These are phyloP conservation scores for Coprinellus micaceus DNA, from an alignment of 768 basidiomycete genomes.

Conservation along the genomic window DNA sequence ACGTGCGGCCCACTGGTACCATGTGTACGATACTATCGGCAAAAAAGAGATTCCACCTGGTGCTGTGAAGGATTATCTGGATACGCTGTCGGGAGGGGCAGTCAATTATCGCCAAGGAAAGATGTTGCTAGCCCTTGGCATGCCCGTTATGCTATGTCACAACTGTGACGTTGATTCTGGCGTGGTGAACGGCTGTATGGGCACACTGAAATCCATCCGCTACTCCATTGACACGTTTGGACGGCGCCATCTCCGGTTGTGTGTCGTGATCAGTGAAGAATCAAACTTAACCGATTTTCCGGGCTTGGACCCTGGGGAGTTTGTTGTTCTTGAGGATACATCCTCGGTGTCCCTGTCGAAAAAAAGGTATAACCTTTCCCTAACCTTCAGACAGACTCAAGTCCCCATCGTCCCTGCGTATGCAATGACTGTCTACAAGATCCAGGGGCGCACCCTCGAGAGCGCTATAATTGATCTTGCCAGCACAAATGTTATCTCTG, in stretches of 20 bases:
- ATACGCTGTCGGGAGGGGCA: slow-evolving; percentile 1
- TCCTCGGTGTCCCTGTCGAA: neutral
- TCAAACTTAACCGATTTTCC: neutral
- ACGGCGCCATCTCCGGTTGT: slow-evolving; percentile 10
- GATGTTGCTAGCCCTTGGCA: slow-evolving; percentile 23
- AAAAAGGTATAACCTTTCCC: neutral
- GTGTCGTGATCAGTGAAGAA: slow-evolving; percentile 15
- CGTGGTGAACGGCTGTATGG: slow-evolving; percentile 28
- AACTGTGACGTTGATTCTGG: slow-evolving; percentile 31
- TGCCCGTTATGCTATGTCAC: slow-evolving; percentile 29
- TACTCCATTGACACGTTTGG: slow-evolving; percentile 15
- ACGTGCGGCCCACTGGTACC: slow-evolving; percentile 11
- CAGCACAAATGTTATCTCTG: slow-evolving; percentile 17
- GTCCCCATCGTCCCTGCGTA: slow-evolving; percentile 27
- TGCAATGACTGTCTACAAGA: slow-evolving; percentile 26
- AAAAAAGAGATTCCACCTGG: neutral
- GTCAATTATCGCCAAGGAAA: neutral
- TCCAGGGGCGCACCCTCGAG: slow-evolving; percentile 27
- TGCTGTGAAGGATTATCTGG: neutral
- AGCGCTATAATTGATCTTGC: slow-evolving; percentile 23
- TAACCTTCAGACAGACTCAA: slow-evolving; percentile 11
- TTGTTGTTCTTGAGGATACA: slow-evolving; percentile 15
- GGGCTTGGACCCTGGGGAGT: slow-evolving; percentile 3
- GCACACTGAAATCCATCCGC: slow-evolving; percentile 15
- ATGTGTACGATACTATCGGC: slow-evolving; percentile 4